Conservation (phyloP, 192 early-diverging fungal genomes). For the Thoreauomyces humboldtii region DNA sequence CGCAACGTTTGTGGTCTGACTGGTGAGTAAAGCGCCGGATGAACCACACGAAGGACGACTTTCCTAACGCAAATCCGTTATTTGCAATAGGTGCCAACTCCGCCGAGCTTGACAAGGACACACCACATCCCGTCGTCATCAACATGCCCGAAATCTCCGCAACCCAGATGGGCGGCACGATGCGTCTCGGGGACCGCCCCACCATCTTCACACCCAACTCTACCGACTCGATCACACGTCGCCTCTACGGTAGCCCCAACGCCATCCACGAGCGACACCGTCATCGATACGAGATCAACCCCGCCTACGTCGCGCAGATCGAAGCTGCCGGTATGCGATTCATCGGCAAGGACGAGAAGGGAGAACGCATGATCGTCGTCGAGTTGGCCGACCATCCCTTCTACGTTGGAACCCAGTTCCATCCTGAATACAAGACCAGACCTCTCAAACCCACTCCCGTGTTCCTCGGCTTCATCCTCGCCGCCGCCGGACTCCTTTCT, state of each 20-base stretch:
- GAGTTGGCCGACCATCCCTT: slow-evolving; percentile 85
- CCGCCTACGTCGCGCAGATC: slow-evolving; percentile 67
- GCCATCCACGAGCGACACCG: slow-evolving; percentile 88
- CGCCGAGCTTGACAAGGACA: slow-evolving; percentile 73
- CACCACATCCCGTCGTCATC: slow-evolving; percentile 75
- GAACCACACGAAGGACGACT: no score
- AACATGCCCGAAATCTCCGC: slow-evolving; percentile 98
- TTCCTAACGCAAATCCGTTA: background rate
- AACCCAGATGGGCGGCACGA: slow-evolving; percentile 92
- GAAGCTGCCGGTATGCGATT: slow-evolving; percentile 83
- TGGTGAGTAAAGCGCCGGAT: slow-evolving; percentile 11
- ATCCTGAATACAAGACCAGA: slow-evolving; percentile 96
- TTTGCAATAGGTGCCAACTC: slow-evolving; percentile 77
- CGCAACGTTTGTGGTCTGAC: slow-evolving; percentile 83
- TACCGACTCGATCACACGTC: slow-evolving; percentile 64
- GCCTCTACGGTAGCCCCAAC: slow-evolving; percentile 54
- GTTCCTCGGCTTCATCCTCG: slow-evolving; percentile 91
- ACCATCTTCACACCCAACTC: slow-evolving; percentile 63
- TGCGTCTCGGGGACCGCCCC: slow-evolving; percentile 85
- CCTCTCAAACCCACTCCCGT: slow-evolving; percentile 88
- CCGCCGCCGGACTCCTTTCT: slow-evolving; percentile 71
- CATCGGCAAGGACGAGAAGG: slow-evolving; percentile 91
- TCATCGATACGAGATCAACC: slow-evolving; percentile 98
- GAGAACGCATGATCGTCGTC: slow-evolving; percentile 97
- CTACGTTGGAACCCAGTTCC: slow-evolving; percentile 94